A percentile compares a stretch with the other conserved stretches of the same genome.
phyloP scores from a whole-genome alignment of 208 protist genomes.

The Wallacemonas rigidus region DNA sequence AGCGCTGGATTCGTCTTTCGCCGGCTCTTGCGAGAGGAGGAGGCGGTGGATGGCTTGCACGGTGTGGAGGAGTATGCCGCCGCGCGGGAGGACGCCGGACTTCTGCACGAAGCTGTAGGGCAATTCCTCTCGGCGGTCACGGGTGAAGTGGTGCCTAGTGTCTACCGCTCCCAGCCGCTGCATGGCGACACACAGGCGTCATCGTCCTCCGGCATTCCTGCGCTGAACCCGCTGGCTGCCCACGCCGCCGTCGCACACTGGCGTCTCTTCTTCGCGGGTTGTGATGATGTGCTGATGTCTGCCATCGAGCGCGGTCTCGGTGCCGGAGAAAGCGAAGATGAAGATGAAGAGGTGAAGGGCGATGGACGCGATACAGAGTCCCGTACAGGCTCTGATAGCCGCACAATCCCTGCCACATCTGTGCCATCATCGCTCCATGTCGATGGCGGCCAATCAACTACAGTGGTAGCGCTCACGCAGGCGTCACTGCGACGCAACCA shows the following conservation, averaged over 20 bases:
- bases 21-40: neutral
- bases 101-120: slow-evolving; percentile 26
- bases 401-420: too few species aligned
- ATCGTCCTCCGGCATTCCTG: slow-evolving; percentile 29
- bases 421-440: too few species aligned
- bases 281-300: slow-evolving; percentile 56
- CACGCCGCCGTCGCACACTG: slow-evolving; percentile 49
- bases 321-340: neutral
- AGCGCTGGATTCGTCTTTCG: slow-evolving; percentile 24
- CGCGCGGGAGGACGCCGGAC: slow-evolving; percentile 22
- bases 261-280: slow-evolving; percentile 57
- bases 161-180: neutral
- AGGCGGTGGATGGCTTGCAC: slow-evolving; percentile 13
- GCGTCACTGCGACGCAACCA: too few species aligned
- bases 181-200: neutral
- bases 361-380: too few species aligned
- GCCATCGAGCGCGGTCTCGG: slow-evolving; percentile 27
- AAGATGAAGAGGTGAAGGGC: neutral
- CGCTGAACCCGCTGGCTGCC: slow-evolving; percentile 41
- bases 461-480: too few species aligned
- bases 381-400: too few species aligned
- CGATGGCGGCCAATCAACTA: too few species aligned
- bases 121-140: slow-evolving; percentile 2
- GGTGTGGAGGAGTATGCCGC: slow-evolving; percentile 17
- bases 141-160: neutral